Evolutionary conservation across 495 filamentous ascomycete genomes (phyloP), one percentile per base, ranked within the genome.

Genomic region (Hyphodiscus hymeniophilus): DNA sequence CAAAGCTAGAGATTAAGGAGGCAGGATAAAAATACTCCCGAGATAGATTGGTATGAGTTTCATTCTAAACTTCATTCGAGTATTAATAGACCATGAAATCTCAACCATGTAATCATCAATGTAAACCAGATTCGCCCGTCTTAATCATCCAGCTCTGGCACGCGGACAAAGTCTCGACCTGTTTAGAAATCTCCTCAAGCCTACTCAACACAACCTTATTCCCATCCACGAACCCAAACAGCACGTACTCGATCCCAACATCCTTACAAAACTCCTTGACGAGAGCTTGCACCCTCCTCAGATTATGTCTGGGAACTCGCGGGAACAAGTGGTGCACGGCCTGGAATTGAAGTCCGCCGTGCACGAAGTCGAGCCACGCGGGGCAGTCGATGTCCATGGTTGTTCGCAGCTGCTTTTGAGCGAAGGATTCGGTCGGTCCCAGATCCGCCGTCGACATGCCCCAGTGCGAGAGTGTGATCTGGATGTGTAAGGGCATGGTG

Each of bases 331-430:
- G 91, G 55, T 97, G 91, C 48, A 97, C 85, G 23, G 84, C 91
- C 61, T 97, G 91, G 63, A 95, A 96, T 63, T 97, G 91, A 57
- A 97, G 68, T 28, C 91, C 91, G 12, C 91, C 91, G 59, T 97
- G 91, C 63, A 97, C 76, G 62, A 92, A 97, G 59, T 97, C 91
- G 13, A 97, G 71, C 91, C 91, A 97, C 17, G 77, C 68, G 1
- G 91, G 87, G 60, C 91, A 97, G 62, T 95, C 91, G 12, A 97
- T 85, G 51, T 97, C 91, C 91, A 96, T 96, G 6, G 91, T 96
- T 7, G 91, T 97, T 47, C 91, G 77, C 42, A 97, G 74, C 91
- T 95, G 95, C 64, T 84, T 87, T 68, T 96, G 92, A 3, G 92
- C 80, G 63, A 96, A 97, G n/a, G 84, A 90, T 66, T 97, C 91